Evolutionary conservation across 768 basidiomycete genomes (phyloP).

Genomic region (Termitomyces sp.): DNA sequence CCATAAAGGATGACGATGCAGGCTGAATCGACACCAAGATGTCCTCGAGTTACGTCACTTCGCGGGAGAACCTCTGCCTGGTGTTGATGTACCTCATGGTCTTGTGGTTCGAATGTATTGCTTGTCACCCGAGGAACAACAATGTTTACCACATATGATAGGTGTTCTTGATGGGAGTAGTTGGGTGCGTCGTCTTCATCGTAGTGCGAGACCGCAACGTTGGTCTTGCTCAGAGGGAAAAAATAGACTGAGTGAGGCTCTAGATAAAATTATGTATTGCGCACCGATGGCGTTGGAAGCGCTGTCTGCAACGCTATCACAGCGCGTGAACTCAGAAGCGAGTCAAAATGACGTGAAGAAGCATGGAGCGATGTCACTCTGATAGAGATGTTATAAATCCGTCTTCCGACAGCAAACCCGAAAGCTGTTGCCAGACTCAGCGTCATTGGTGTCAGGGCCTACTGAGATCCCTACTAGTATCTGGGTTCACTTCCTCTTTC

Average conservation of each 20-base stretch:
- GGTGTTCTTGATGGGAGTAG: background rate
- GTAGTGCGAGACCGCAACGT: background rate
- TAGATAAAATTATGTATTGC: background rate
- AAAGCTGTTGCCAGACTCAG: conserved; percentile 10
- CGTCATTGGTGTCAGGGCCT: too few relatives aligned
- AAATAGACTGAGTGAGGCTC: background rate
- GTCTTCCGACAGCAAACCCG: conserved; percentile 11
- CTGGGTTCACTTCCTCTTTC: conserved; percentile 2
- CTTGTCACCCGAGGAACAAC: conserved; percentile 11
- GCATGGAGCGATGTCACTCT: background rate
- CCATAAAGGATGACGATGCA: background rate
- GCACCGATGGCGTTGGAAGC: background rate
- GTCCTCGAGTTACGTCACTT: conserved; percentile 6
- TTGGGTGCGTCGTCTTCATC: conserved; percentile 2
- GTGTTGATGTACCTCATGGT: conserved; percentile 7
- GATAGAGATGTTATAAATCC: conserved; percentile 4
- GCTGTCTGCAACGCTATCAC: conserved; percentile 1
- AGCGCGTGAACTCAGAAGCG: conserved; percentile 1
- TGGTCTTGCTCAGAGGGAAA: background rate
- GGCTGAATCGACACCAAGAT: background rate
- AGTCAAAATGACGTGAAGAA: background rate
- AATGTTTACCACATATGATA: background rate
- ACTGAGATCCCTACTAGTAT: too few relatives aligned
- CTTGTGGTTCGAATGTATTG: background rate
- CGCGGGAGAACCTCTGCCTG: background rate